A percentile compares a stretch with the other conserved stretches of the same genome.
phyloP scores from a whole-genome alignment of 2,329 filamentous ascomycete species.

The Pseudocercospora vitis region DNA sequence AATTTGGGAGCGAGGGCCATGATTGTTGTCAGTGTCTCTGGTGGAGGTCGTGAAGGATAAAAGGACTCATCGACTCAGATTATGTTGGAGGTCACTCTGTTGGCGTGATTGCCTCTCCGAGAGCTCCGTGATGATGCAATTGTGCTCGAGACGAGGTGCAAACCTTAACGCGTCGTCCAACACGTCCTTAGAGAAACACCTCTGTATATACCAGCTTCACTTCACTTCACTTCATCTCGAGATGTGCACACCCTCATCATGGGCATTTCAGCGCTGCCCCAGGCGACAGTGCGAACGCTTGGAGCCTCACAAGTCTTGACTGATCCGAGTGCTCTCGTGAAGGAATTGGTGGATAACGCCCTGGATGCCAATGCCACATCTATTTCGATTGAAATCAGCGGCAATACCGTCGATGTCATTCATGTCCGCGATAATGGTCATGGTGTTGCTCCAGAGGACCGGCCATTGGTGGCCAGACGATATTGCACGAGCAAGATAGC shows the following conservation, averaged over 20 bases:
- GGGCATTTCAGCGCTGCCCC: conserved; percentile 46
- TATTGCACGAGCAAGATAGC: conserved; percentile 73
- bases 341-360: conserved; percentile 76
- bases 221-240: neutral
- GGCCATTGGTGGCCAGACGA: conserved; percentile 61
- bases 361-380: conserved; percentile 69
- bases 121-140: neutral
- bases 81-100: neutral
- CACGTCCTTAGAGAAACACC: neutral
- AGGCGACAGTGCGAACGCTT: conserved; percentile 54
- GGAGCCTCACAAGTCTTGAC: conserved; percentile 62
- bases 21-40: conserved; percentile 12
- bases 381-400: conserved; percentile 63
- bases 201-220: neutral
- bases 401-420: conserved; percentile 67
- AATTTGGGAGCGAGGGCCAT: conserved; percentile 80
- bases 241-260: conserved; percentile 26
- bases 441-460: conserved; percentile 65
- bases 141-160: neutral
- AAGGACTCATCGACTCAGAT: too few species aligned
- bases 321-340: conserved; percentile 63
- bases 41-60: neutral
- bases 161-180: conserved; percentile 6
- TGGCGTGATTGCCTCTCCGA: neutral
- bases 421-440: conserved; percentile 73